Base-by-base conservation (phyloP, 2,329 filamentous ascomycete species). In the Clonostachys sp. region DNA sequence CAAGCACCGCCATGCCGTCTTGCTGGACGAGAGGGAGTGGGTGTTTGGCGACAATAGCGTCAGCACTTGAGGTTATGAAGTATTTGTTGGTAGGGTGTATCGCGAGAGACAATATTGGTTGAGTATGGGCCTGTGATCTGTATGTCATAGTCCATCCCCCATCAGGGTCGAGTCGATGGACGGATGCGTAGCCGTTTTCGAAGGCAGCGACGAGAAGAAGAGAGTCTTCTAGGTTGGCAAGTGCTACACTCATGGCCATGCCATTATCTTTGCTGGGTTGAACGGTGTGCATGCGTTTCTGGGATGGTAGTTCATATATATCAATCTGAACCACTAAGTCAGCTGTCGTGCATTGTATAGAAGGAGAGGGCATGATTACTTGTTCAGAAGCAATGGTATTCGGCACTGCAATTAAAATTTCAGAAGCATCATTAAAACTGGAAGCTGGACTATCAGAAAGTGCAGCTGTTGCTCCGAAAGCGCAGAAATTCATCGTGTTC, bases 401-500 rank as follows among this genome's bases (percentile, higher is more conserved):
- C 1, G 94, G 91, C 2, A 94, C 88, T 1, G 90, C 91, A 44
- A 96, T 64, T 6, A 95, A 68, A 6, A 89, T 71, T 48, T 74
- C 71, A 9, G 68, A 59, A 4, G 55, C 51, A 2, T 55, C 47
- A 5, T 58, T 51, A 12, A 58, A 45, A 36, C 51, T 33, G 12
- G 36, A 8, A 39, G n/a, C 17, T 18, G 14, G 36, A 8, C 14
- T n/a, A 39, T 18, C 36, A 13, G 14, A n/a, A 2, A 12, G 3
- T 12, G 24, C 24, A 30, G 24, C 24, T 3, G 24, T 4, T 30
- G 78, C 75, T 3, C 86, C 77, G 63, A 96, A 96, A 2, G 87
- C 79, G 62, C 94, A 99, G 63, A 97, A 99, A 61, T 97, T 99
- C 70, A 97, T 80, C 2, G 92, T 90, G 60, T 96, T 96, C 41